Evolutionary conservation across 1,284 basidiomycete genomes (phyloP).

Genomic region (Austroboletus rostrupii): DNA sequence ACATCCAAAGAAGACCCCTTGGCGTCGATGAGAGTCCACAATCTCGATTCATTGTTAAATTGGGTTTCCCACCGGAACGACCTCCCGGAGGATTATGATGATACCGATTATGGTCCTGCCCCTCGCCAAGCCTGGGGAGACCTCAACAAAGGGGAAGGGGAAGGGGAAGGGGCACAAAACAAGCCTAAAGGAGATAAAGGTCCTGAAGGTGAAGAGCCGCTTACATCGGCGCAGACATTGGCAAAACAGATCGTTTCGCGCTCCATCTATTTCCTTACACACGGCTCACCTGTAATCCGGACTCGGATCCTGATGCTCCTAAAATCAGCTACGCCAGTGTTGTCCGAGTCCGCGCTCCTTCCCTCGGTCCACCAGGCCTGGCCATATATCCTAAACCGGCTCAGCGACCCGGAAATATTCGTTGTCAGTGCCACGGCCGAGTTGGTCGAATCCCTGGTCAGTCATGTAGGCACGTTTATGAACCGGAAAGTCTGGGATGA

Average conservation of each 20-base stretch:
- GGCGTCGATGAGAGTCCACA: slow-evolving; percentile 19
- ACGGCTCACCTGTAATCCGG: slow-evolving; percentile 78
- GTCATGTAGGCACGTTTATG: slow-evolving; percentile 80
- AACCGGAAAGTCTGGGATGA: slow-evolving; percentile 80
- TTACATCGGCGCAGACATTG: slow-evolving; percentile 68
- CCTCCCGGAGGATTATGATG: slow-evolving; percentile 32
- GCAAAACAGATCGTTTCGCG: slow-evolving; percentile 82
- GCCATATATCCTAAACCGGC: slow-evolving; percentile 83
- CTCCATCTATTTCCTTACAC: slow-evolving; percentile 87
- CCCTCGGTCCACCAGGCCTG: slow-evolving; percentile 83
- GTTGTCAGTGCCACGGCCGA: slow-evolving; percentile 73
- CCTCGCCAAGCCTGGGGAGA: slow-evolving; percentile 55
- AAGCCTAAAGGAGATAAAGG: slow-evolving; percentile 22
- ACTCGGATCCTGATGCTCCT: slow-evolving; percentile 76
- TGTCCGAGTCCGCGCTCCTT: slow-evolving; percentile 73
- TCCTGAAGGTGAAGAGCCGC: slow-evolving; percentile 41
- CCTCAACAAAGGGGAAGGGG: slow-evolving; percentile 26
- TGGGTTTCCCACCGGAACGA: slow-evolving; percentile 62
- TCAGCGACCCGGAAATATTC: slow-evolving; percentile 68
- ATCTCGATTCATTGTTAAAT: slow-evolving; percentile 49
- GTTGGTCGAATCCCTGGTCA: slow-evolving; percentile 66
- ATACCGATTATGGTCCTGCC: slow-evolving; percentile 55
- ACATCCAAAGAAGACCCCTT: slow-evolving; percentile 17
- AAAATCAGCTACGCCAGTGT: slow-evolving; percentile 65
- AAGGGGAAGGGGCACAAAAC: slow-evolving; percentile 23